These are phyloP conservation scores for Claviceps lovelessii DNA, from an alignment of 2,329 filamentous ascomycete species.

Conservation along the genomic window DNA sequence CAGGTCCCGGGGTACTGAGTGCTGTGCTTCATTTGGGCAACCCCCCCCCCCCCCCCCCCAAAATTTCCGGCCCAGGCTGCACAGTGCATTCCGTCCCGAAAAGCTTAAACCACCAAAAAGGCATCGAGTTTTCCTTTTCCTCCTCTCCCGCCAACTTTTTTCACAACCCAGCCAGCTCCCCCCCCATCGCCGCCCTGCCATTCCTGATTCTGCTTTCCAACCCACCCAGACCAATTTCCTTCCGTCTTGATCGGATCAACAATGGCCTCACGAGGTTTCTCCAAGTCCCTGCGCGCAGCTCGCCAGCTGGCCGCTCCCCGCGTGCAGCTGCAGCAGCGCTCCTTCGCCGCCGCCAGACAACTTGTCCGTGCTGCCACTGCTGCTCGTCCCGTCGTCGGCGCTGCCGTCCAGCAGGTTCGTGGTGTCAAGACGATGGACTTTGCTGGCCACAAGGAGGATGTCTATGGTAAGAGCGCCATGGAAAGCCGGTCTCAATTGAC, in stretches of 20 bases:
- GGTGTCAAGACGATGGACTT: conserved; percentile 99
- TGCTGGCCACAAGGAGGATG: conserved; percentile 83
- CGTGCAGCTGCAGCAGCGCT: conserved; percentile 47
- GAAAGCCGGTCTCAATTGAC: background rate
- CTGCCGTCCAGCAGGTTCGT: conserved; percentile 57
- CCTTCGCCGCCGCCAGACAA: conserved; percentile 46
- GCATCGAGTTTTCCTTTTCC: conserved; percentile 4
- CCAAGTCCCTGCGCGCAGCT: conserved; percentile 46
- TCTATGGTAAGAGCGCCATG: conserved; percentile 54
- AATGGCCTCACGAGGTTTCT: conserved; percentile 69
- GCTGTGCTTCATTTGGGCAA: background rate
- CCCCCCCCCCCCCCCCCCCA: background rate
- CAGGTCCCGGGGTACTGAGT: too few relatives aligned
- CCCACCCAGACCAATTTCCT: conserved; percentile 10
- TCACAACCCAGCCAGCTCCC: too few relatives aligned
- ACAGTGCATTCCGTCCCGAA: background rate
- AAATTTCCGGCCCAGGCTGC: too few relatives aligned
- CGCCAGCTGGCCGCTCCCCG: conserved; percentile 49
- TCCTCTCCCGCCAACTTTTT: conserved; percentile 5
- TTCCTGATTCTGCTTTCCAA: background rate
- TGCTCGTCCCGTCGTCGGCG: conserved; percentile 34
- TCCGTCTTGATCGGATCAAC: conserved; percentile 23
- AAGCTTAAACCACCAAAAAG: conserved; percentile 7
- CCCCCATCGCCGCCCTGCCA: conserved; percentile 10
- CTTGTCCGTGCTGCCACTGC: conserved; percentile 34